A percentile compares a stretch with the other conserved stretches of the same genome.
phyloP scores from a whole-genome alignment of 345 rosid genomes.

The Durio zibethinus region DNA sequence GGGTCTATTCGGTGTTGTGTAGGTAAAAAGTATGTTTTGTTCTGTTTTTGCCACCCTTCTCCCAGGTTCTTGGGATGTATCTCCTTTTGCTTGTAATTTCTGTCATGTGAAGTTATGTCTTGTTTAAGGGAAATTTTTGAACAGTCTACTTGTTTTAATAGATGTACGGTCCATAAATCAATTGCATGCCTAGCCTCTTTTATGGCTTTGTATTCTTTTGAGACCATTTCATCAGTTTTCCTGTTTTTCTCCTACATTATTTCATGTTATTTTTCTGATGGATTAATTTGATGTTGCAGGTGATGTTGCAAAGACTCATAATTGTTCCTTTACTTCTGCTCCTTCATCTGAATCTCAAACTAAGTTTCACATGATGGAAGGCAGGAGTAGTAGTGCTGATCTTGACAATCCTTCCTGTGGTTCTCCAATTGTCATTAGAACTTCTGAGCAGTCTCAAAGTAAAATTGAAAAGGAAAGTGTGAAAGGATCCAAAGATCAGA shows the following conservation, averaged over 20 bases:
- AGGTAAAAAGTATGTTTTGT: background rate
- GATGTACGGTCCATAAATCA: background rate
- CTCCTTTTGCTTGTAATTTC: background rate
- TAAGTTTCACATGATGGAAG: slow-evolving; percentile 30
- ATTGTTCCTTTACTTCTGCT: slow-evolving; percentile 24
- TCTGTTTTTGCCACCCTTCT: background rate
- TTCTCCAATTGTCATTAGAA: slow-evolving; percentile 35
- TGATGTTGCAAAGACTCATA: background rate
- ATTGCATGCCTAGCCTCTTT: slow-evolving; percentile 10
- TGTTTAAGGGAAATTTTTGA: background rate
- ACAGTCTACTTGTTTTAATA: background rate
- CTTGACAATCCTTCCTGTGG: slow-evolving; percentile 40
- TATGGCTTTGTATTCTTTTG: background rate
- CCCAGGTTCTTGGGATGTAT: background rate
- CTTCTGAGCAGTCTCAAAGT: slow-evolving; percentile 36
- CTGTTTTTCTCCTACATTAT: background rate
- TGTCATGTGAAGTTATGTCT: background rate
- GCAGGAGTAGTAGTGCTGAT: slow-evolving; percentile 30
- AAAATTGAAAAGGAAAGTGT: slow-evolving; percentile 34
- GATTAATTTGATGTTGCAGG: slow-evolving; percentile 25
- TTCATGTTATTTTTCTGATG: slow-evolving; percentile 1
- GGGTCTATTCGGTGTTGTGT: background rate
- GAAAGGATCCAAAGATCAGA: slow-evolving; percentile 32
- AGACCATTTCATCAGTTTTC: slow-evolving; percentile 1
- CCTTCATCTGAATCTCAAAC: slow-evolving; percentile 30